These are phyloP conservation scores for Cercospora sp. DNA, from an alignment of 2,329 filamentous ascomycete genomes.

Conservation along the genomic window DNA sequence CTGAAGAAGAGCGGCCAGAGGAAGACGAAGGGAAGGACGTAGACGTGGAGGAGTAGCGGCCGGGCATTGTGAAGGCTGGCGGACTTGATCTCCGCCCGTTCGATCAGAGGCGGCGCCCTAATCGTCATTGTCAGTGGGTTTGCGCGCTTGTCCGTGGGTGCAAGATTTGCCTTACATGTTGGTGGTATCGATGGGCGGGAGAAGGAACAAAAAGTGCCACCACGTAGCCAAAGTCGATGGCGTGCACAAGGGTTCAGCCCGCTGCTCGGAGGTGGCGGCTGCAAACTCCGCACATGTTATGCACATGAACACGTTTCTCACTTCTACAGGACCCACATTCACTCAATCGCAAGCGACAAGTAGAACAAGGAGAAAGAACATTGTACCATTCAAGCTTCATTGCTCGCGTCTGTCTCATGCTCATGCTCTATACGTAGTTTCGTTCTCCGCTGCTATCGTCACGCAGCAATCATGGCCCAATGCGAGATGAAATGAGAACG, in stretches of 20 bases:
- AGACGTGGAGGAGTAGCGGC: slow-evolving; percentile 76
- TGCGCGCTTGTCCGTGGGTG: background rate
- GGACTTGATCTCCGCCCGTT: slow-evolving; percentile 84
- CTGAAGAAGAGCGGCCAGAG: slow-evolving; percentile 90
- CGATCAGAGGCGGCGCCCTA: slow-evolving; percentile 61
- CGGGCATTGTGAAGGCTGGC: slow-evolving; percentile 87
- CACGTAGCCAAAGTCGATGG: slow-evolving; percentile 4
- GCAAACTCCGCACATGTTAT: slow-evolving; percentile 5
- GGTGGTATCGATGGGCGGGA: slow-evolving; percentile 7
- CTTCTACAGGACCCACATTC: background rate
- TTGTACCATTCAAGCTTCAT: background rate
- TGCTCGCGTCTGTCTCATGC: slow-evolving; percentile 14
- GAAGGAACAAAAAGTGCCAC: slow-evolving; percentile 2
- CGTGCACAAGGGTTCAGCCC: slow-evolving; percentile 1
- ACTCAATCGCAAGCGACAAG: background rate
- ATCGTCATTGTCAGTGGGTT: slow-evolving; percentile 8
- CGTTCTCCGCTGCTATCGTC: slow-evolving; percentile 9
- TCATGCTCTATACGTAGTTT: slow-evolving; percentile 15
- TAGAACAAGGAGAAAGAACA: background rate
- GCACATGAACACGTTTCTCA: background rate
- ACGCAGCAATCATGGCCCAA: slow-evolving; percentile 1
- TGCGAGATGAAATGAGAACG: slow-evolving; percentile 23
- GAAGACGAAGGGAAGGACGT: slow-evolving; percentile 89
- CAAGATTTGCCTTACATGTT: slow-evolving; percentile 12
- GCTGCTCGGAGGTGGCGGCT: slow-evolving; percentile 9